Evolutionary conservation across 169 alveolate genomes (phyloP), one percentile per base, ranked within the genome.

Genomic region (Eimeria praecox): DNA sequence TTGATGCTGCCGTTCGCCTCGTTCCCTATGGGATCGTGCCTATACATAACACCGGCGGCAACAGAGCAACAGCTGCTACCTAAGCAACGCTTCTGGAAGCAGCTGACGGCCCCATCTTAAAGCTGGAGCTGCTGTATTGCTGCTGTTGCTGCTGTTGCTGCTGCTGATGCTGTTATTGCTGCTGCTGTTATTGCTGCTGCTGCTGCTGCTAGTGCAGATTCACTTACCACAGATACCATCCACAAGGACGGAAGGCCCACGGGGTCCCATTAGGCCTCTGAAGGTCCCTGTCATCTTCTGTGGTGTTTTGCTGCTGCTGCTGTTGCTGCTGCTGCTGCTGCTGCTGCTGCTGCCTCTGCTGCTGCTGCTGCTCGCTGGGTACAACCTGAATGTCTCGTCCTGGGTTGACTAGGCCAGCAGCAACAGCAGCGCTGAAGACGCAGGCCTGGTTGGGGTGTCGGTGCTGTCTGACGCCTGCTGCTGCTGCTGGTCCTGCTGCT

Each of bases 341-440:
- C 86, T 75, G 86, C 46, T 75, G 86, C 86, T 75, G 86, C 86
- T 38, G 69, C 69, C 46, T 66, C 42, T 54, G 35, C 80, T 33
- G 80, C 56, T 85, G 75, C 80, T 54, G 92, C 92, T 85, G 92
- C 59, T 59, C 92, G 92, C 62, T 56, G 56, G 92, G 92, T 59
- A 42, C 56, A 33, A 85, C 78, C 12, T 22, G 69, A 20, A 20
- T 85, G 40, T 85, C 92, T 33, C 92, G n/a, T 16, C 52, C 52
- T 27, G 92, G 80, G 24, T 30, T 59, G 42, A 85, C 92, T 8
- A 85, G 92, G 62, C 92, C 92, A 18, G 92, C 92, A 56, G 75
- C 59, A 52, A 85, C 92, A 33, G 92, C 92, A 14, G 92, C 92
- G 44, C 92, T 85, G 54, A 85, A 85, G 78, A 85, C 62, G 38